Conservation (phyloP, 2,329 filamentous ascomycete genomes). For the Aureobasidium musti region DNA sequence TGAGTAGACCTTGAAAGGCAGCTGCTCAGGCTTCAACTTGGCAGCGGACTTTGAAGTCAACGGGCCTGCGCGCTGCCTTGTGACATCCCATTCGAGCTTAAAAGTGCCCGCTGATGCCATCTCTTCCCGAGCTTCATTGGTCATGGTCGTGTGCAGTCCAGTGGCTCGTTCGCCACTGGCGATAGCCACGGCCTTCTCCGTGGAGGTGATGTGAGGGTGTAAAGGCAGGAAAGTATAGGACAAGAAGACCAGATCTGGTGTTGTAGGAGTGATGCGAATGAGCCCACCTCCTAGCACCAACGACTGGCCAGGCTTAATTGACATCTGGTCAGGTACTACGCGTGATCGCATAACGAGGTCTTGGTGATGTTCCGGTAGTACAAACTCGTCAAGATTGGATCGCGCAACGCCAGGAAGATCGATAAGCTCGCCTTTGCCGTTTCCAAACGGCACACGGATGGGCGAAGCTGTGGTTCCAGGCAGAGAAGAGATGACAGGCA, state of each 20-base stretch:
- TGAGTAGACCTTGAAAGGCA: slow-evolving; percentile 79
- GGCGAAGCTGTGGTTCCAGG: slow-evolving; percentile 94
- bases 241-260: slow-evolving; percentile 66
- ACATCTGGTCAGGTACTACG: slow-evolving; percentile 69
- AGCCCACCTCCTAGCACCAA: slow-evolving; percentile 74
- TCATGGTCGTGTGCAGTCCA: slow-evolving; percentile 62
- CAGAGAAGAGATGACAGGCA: slow-evolving; percentile 82
- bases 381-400: slow-evolving; percentile 69
- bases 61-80: slow-evolving; percentile 72
- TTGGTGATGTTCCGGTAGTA: slow-evolving; percentile 64
- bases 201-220: slow-evolving; percentile 72
- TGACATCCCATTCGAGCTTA: slow-evolving; percentile 77
- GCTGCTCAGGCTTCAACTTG: slow-evolving; percentile 63
- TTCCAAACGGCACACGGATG: slow-evolving; percentile 87
- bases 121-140: slow-evolving; percentile 41
- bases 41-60: slow-evolving; percentile 65
- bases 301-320: slow-evolving; percentile 74
- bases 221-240: slow-evolving; percentile 87
- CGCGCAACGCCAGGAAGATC: slow-evolving; percentile 86
- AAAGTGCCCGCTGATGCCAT: slow-evolving; percentile 70
- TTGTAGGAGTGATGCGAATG: slow-evolving; percentile 79
- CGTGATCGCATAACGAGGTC: slow-evolving; percentile 78
- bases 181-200: slow-evolving; percentile 74
- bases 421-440: slow-evolving; percentile 83
- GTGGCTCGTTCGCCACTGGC: slow-evolving; percentile 65